Base-by-base conservation (phyloP, 768 basidiomycete species). In the Mycena metata region DNA sequence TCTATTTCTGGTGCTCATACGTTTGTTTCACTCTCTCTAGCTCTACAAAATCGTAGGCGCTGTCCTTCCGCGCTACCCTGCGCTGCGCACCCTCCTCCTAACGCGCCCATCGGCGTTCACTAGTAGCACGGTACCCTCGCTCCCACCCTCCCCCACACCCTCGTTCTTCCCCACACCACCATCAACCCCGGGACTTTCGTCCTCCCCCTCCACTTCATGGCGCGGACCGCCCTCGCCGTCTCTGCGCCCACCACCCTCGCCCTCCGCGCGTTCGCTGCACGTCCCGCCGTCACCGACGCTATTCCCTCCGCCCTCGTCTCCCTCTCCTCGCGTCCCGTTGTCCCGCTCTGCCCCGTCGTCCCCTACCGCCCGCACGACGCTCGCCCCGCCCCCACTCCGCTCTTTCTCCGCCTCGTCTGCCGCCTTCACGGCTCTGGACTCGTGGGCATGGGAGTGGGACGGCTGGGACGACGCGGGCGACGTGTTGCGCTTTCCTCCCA, bases 381-480 rank as follows among this genome's bases (percentile, higher is more conserved):
- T 33, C n/a, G 45, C 66, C 7, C 59, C 46, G 13, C 67, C 57
- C 6, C 67, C 67, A 4, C 51, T 43, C n/a, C 47, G 26, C n/a
- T 26, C 42, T 39, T 24, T 26, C 43, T 42, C 19, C 23, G 16
- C 43, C 26, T 39, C 42, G 39, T 17, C n/a, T 16, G 16, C 55
- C 12, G 36, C 41, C 41, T 7, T 21, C 42, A 10, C 39, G 39
- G 11, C 39, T 10, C 4, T 2, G 15, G 55, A 21, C 16, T 35
- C 21, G n/a, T 67, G 66, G 65, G 50, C 49, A 0, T 72, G 70
- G 70, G 70, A 69, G 60, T 69, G 67, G 70, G 67, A 59, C 19
- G 67, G 70, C n/a, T 72, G 70, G 70, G 60, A 55, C 51, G 65
- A 64, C 52, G 62, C 58, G 19, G 69, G 59, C 11, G 65, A 66